Percentiles rank a stretch among this genome's conserved stretches.
Conservation (phyloP, 2,329 filamentous ascomycete species). For the Pseudogymnoascus sp. region DNA sequence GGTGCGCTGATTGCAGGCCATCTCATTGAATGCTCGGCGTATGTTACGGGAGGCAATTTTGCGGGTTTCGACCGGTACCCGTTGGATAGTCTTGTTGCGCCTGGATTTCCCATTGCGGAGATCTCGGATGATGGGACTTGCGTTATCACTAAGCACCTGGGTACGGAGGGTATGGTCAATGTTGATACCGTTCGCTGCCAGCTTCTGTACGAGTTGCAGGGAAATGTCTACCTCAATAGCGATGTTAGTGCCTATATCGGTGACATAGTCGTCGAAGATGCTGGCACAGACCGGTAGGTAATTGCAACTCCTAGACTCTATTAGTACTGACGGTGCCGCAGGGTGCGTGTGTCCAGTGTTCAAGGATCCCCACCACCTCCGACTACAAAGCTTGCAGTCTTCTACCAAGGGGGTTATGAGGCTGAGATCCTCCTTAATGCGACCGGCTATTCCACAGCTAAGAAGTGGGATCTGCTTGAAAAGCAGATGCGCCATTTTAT, state of each 20-base stretch:
- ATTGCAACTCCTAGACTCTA: too few species aligned
- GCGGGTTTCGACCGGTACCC: conserved; percentile 13
- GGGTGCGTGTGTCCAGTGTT: too few species aligned
- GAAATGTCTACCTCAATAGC: conserved; percentile 49
- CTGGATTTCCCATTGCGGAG: conserved; percentile 38
- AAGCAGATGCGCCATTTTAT: too few species aligned
- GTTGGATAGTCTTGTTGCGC: too few species aligned
- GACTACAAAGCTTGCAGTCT: conserved; percentile 39
- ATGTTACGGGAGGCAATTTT: conserved; percentile 19
- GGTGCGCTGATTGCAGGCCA: conserved; percentile 30
- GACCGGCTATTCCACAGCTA: conserved; percentile 32
- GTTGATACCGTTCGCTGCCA: conserved; percentile 46
- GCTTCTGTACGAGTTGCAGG: conserved; percentile 48
- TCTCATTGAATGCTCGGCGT: conserved; percentile 26
- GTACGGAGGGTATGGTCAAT: conserved; percentile 35
- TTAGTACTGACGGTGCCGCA: too few species aligned
- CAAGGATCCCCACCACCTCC: conserved; percentile 25
- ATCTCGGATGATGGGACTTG: conserved; percentile 33
- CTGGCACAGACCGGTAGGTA: too few species aligned
- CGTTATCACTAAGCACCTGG: conserved; percentile 38
- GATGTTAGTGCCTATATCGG: conserved; percentile 45
- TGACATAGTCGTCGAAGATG: too few species aligned
- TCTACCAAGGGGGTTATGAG: conserved; percentile 42
- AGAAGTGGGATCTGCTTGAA: too few species aligned
- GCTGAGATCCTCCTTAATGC: conserved; percentile 39